Conservation (phyloP, 1,139 yeast species). For the Suhomyces taliae region DNA sequence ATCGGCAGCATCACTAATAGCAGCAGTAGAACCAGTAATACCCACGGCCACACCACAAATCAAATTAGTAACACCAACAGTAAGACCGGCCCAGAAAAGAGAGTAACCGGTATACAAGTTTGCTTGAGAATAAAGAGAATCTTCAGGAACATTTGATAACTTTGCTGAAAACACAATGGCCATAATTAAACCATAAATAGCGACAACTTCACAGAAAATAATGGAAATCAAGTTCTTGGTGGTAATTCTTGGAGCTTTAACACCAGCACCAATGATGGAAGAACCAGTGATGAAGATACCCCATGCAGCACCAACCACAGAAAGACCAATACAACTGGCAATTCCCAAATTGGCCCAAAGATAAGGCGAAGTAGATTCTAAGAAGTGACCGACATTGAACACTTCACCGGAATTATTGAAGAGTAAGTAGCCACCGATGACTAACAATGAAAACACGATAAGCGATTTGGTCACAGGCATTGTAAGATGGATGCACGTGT, state of each 20-base stretch:
- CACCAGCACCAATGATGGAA: constrained; percentile 96
- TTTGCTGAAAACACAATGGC: constrained; percentile 96
- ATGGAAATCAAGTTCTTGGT: constrained; percentile 95
- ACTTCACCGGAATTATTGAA: constrained; percentile 91
- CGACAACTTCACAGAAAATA: constrained; percentile 99
- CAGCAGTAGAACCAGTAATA: constrained; percentile 96
- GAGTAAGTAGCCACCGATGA: constrained; percentile 65
- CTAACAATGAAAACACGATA: constrained; percentile 30
- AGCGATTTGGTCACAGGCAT: constrained; percentile 26
- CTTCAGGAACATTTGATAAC: constrained; percentile 67
- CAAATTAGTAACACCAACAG: constrained; percentile 91
- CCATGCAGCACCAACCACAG: constrained; percentile 99
- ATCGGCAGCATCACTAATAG: constrained; percentile 97
- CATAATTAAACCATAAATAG: constrained; percentile 96
- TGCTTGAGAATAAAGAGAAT: constrained; percentile 68
- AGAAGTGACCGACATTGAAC: constrained; percentile 86
- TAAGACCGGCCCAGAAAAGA: constrained; percentile 96
- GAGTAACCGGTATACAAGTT: constrained; percentile 93
- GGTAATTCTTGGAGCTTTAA: constrained; percentile 93
- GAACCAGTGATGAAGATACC: constrained; percentile 97
- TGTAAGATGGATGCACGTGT: not conserved
- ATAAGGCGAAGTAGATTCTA: constrained; percentile 86
- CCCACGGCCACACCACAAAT: constrained; percentile 98
- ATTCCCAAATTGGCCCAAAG: constrained; percentile 97
- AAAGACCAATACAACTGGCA: constrained; percentile 87